Evolutionary conservation across 164 flowering plant species (phyloP).

Genomic region (Nymphaea thermarum): DNA sequence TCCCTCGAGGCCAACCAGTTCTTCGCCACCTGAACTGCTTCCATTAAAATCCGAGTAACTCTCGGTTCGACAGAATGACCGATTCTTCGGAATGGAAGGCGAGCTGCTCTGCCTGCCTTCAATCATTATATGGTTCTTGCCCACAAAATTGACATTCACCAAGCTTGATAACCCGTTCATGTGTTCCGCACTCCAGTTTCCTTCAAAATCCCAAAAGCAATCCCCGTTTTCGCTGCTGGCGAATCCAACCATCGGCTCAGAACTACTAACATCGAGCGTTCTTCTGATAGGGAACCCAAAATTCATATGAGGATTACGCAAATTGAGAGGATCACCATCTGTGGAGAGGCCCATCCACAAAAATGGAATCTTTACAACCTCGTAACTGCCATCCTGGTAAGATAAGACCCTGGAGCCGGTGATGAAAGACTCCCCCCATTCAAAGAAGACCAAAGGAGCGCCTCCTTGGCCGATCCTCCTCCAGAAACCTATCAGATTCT

Average conservation of each 20-base stretch:
- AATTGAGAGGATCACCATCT: constrained; percentile 32
- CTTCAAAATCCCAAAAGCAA: constrained; percentile 6
- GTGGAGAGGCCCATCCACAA: constrained; percentile 48
- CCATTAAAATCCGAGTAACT: constrained; percentile 11
- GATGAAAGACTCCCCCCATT: constrained; percentile 62
- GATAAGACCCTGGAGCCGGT: constrained; percentile 57
- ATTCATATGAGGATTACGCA: constrained; percentile 22
- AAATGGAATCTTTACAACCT: constrained; percentile 54
- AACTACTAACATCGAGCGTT: neutral
- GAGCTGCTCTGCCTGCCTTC: constrained; percentile 36
- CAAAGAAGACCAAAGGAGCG: constrained; percentile 60
- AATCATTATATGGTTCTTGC: constrained; percentile 48
- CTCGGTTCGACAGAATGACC: constrained; percentile 19
- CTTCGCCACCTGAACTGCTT: constrained; percentile 15
- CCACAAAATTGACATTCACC: constrained; percentile 56
- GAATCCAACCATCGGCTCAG: constrained; percentile 12
- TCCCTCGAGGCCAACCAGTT: constrained; percentile 6
- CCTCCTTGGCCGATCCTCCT: constrained; percentile 36
- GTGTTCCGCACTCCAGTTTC: neutral
- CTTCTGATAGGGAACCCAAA: neutral
- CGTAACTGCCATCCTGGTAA: constrained; percentile 23
- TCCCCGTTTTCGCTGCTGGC: neutral
- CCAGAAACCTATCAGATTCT: constrained; percentile 83
- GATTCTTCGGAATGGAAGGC: constrained; percentile 14
- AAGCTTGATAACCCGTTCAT: neutral